Evolutionary conservation across 176 grass and related monocot species (phyloP).

Genomic region (Typha latifolia): DNA sequence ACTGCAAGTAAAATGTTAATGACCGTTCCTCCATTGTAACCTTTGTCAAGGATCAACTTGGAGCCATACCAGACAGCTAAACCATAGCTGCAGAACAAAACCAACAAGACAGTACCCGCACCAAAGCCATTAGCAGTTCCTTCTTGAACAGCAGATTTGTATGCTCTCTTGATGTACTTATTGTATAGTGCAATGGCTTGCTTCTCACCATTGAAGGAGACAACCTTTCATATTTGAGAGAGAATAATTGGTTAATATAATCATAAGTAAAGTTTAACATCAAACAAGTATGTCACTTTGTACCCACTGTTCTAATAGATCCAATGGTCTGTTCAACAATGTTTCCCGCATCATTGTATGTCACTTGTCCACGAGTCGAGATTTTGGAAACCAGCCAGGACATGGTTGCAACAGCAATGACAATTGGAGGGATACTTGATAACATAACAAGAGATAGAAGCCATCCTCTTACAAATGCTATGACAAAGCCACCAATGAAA

Average conservation of each 20-base stretch:
- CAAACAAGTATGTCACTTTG: background rate
- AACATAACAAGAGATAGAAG: constrained; percentile 81
- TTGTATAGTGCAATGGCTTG: constrained; percentile 44
- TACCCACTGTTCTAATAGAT: constrained; percentile 68
- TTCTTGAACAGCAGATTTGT: constrained; percentile 40
- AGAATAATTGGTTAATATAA: background rate
- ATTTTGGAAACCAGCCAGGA: constrained; percentile 55
- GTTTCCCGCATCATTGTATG: constrained; percentile 50
- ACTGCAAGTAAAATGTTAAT: constrained; percentile 57
- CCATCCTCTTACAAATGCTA: constrained; percentile 81
- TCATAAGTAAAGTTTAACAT: background rate
- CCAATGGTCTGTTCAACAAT: constrained; percentile 69
- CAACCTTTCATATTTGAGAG: constrained; percentile 35
- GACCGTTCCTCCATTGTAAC: constrained; percentile 51
- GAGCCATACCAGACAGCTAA: constrained; percentile 56
- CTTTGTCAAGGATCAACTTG: constrained; percentile 37
- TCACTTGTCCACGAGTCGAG: constrained; percentile 42
- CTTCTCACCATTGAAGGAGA: constrained; percentile 70
- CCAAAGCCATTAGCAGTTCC: constrained; percentile 54
- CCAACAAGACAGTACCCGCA: constrained; percentile 41
- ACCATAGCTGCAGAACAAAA: constrained; percentile 62
- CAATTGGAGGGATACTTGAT: constrained; percentile 53
- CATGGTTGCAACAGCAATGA: constrained; percentile 45
- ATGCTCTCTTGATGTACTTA: constrained; percentile 39
- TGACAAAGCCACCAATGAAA: constrained; percentile 63